These are phyloP conservation scores for Colletotrichum sp. DNA, from an alignment of 2,329 filamentous ascomycete species.

Conservation along the genomic window DNA sequence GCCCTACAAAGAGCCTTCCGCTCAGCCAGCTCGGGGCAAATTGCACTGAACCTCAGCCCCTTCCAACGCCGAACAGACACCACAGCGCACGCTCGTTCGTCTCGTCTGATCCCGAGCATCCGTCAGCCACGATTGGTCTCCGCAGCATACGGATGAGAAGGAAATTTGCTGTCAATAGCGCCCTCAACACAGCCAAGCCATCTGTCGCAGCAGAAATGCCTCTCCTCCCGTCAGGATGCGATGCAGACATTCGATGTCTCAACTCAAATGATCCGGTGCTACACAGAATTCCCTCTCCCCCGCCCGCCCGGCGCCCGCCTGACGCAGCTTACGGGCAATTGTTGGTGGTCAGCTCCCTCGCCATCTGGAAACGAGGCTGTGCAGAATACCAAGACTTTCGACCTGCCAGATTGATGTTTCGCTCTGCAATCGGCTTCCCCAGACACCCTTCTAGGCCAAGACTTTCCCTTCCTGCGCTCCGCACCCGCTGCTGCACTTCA, in stretches of 20 bases:
- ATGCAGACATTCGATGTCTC: conserved; percentile 4
- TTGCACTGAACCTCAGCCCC: conserved; percentile 17
- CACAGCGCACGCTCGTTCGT: neutral
- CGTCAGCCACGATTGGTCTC: conserved; percentile 2
- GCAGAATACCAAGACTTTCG: conserved; percentile 17
- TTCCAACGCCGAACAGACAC: neutral
- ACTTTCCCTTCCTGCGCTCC: conserved; percentile 12
- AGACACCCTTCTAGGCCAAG: conserved; percentile 16
- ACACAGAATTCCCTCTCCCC: neutral
- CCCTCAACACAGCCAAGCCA: neutral
- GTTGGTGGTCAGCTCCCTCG: conserved; percentile 8
- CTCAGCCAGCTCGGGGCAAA: conserved; percentile 19
- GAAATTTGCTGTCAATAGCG: neutral
- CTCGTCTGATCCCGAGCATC: neutral
- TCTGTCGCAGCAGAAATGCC: neutral
- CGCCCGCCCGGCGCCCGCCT: neutral
- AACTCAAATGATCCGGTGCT: conserved; percentile 1
- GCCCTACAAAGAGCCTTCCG: neutral
- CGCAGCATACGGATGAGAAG: neutral
- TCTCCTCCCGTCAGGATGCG: neutral
- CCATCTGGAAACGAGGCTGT: conserved; percentile 17
- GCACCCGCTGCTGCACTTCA: neutral
- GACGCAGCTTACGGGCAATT: neutral
- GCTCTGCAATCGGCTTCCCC: conserved; percentile 17
- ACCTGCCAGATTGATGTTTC: conserved; percentile 21